phyloP scores from a whole-genome alignment of 1,284 basidiomycete genomes.

The Trichosporon sp. region DNA sequence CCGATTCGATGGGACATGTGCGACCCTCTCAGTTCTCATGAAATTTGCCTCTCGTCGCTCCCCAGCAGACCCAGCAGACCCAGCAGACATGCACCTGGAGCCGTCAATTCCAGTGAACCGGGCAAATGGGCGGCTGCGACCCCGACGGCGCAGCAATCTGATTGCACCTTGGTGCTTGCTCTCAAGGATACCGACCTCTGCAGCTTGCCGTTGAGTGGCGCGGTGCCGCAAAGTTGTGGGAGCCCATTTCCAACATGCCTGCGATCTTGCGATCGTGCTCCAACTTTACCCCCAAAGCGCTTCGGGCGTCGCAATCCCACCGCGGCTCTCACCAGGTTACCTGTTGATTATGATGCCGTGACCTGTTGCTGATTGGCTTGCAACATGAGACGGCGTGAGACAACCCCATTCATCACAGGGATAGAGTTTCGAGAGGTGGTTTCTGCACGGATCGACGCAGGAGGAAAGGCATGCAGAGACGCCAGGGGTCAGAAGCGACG shows the following conservation, averaged over 20 bases:
- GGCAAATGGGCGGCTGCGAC: neutral
- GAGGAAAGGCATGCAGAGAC: neutral
- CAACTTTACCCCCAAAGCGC: neutral
- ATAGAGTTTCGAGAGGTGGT: neutral
- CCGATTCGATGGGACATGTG: slow-evolving; percentile 2
- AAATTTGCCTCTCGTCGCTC: neutral
- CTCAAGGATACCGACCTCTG: neutral
- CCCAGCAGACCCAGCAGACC: too few species aligned
- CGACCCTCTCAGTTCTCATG: neutral
- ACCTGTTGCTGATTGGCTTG: neutral
- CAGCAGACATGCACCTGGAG: too few species aligned
- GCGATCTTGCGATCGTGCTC: neutral
- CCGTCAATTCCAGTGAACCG: too few species aligned
- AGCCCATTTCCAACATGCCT: neutral
- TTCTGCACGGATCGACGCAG: neutral
- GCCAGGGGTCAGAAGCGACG: neutral
- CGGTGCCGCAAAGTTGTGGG: neutral
- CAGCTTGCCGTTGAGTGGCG: too few species aligned
- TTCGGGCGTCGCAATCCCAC: neutral
- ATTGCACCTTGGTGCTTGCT: neutral
- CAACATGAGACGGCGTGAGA: neutral
- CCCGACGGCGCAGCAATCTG: neutral
- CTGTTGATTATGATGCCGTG: neutral
- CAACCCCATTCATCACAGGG: neutral
- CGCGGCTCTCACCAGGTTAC: neutral